A percentile compares a stretch with the other conserved stretches of the same genome.
Evolutionary conservation across 352 stramenopile genomes (phyloP).

Genomic region (Peronosclerospora sorghi): DNA sequence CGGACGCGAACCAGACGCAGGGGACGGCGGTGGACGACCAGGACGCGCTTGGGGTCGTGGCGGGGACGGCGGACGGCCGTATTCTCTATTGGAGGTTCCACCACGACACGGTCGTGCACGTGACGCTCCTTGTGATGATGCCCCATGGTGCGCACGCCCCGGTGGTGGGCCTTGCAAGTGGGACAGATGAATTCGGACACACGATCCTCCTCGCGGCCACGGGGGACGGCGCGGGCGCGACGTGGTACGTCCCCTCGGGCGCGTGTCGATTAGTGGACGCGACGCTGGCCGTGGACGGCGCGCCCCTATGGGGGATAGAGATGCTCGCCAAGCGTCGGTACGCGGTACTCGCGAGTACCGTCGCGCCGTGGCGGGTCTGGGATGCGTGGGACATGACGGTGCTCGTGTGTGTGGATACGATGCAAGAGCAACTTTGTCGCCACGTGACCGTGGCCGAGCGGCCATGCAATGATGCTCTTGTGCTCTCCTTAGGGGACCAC

Average conservation of each 20-base stretch:
- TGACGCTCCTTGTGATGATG: conserved; percentile 50
- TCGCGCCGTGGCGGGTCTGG: conserved; percentile 65
- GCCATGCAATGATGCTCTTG: too few relatives aligned
- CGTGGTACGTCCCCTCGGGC: conserved; percentile 62
- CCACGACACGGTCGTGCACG: conserved; percentile 42
- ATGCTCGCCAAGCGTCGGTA: conserved; percentile 67
- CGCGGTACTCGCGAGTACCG: conserved; percentile 56
- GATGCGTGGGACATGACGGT: conserved; percentile 67
- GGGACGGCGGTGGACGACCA: too few relatives aligned
- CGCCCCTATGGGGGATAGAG: conserved; percentile 52
- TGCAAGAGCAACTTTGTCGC: conserved; percentile 69
- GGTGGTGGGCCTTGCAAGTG: conserved; percentile 50
- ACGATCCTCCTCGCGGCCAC: conserved; percentile 56
- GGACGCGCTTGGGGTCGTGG: conserved; percentile 61
- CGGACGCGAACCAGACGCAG: too few relatives aligned
- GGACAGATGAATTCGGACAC: conserved; percentile 70
- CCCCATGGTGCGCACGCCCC: conserved; percentile 12
- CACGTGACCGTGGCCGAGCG: conserved; percentile 53
- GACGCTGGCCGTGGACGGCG: conserved; percentile 41
- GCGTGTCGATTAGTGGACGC: conserved; percentile 43
- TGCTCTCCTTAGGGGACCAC: too few relatives aligned
- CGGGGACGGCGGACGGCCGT: conserved; percentile 45
- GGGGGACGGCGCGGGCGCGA: conserved; percentile 35
- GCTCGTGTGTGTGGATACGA: conserved; percentile 63
- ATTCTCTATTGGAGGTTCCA: conserved; percentile 72